These are phyloP conservation scores for Eutrema heterophyllum DNA, from an alignment of 345 rosid species.

Conservation along the genomic window DNA sequence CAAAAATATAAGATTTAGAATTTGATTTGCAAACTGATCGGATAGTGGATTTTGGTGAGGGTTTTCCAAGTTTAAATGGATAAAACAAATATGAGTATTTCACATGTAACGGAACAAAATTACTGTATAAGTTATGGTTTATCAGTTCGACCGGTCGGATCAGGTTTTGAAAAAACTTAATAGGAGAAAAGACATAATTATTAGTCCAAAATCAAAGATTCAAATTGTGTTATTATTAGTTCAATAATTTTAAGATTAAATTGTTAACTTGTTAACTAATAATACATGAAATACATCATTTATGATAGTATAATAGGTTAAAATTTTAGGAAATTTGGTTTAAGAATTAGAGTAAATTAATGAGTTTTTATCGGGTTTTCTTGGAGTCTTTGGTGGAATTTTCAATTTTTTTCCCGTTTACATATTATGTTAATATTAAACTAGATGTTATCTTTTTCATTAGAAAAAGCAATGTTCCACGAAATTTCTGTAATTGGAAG, in stretches of 20 bases:
- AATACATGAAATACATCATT: neutral
- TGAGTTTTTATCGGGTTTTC: neutral
- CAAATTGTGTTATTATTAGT: neutral
- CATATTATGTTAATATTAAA: neutral
- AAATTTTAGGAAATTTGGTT: neutral
- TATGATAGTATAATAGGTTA: neutral
- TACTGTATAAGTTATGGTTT: neutral
- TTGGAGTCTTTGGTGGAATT: neutral
- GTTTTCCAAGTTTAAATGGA: too few relatives aligned
- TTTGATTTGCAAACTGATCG: neutral
- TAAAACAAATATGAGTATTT: too few relatives aligned
- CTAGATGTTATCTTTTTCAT: neutral
- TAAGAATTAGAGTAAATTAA: neutral
- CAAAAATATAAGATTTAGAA: neutral
- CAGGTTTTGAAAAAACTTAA: neutral
- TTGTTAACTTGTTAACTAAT: neutral
- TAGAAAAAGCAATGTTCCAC: neutral
- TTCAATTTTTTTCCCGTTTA: neutral
- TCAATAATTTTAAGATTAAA: neutral
- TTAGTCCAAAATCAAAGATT: too few relatives aligned
- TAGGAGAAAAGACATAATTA: neutral
- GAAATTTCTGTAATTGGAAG: conserved; percentile 32
- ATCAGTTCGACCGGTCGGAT: neutral
- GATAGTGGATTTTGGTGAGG: too few relatives aligned
- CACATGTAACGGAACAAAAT: too few relatives aligned